Percentiles rank a stretch among this genome's conserved stretches.
Conservation (phyloP, 768 basidiomycete species). For the Boletus sp. region DNA sequence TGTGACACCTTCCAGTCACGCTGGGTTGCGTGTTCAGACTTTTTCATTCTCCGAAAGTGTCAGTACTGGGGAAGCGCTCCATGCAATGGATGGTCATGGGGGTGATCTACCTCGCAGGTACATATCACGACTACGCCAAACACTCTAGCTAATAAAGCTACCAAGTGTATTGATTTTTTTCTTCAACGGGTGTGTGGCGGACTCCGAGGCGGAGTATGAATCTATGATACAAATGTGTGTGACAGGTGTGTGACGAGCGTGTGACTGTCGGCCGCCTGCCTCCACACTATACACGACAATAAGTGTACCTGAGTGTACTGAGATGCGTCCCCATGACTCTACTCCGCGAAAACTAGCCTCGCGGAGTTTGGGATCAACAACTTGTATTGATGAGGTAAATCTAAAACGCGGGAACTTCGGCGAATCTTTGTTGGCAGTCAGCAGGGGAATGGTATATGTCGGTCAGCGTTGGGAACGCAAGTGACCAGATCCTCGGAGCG, state of each 20-base stretch:
- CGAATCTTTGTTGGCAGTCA: background rate
- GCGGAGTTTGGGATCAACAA: constrained; percentile 24
- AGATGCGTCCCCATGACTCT: background rate
- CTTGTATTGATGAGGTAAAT: background rate
- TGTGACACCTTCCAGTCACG: too few species aligned
- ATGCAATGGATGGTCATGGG: too few species aligned
- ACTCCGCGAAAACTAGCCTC: constrained; percentile 25
- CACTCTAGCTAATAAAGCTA: background rate
- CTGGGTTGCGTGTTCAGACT: too few species aligned
- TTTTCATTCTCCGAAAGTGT: too few species aligned
- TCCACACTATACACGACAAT: too few species aligned
- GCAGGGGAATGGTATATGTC: background rate
- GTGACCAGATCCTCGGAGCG: background rate
- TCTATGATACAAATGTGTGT: background rate
- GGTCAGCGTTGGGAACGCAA: background rate
- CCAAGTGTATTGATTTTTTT: background rate
- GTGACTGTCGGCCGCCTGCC: background rate
- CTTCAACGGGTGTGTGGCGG: background rate
- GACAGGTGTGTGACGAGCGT: background rate
- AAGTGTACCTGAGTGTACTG: too few species aligned
- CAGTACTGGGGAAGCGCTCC: too few species aligned
- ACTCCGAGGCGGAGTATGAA: too few species aligned
- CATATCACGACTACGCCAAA: background rate
- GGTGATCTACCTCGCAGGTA: too few species aligned
- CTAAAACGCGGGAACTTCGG: background rate